Evolutionary conservation across 2,329 filamentous ascomycete genomes (phyloP).

Genomic region (Diaporthe vexans): DNA sequence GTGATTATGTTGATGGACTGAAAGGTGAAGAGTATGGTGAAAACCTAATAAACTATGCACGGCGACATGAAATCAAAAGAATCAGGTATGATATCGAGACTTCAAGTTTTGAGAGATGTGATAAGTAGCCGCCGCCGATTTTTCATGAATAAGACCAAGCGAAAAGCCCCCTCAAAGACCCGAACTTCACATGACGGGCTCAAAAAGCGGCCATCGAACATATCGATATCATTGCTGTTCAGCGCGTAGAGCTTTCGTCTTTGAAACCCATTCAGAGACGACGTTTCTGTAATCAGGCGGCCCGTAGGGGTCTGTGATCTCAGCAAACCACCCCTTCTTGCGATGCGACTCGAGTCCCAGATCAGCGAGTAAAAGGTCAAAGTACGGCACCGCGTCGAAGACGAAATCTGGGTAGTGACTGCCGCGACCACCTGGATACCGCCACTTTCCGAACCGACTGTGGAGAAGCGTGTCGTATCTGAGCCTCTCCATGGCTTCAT

Average conservation of each 20-base stretch:
- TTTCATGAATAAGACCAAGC: too few species aligned
- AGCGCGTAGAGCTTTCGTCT: not conserved
- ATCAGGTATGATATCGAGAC: too few species aligned
- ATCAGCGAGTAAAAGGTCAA: slow-evolving; percentile 77
- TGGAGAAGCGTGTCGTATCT: slow-evolving; percentile 72
- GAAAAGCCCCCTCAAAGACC: too few species aligned
- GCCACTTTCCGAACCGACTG: slow-evolving; percentile 77
- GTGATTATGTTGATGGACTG: too few species aligned
- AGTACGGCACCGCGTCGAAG: slow-evolving; percentile 81
- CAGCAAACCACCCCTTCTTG: slow-evolving; percentile 66
- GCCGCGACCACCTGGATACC: slow-evolving; percentile 73
- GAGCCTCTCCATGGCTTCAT: slow-evolving; percentile 57
- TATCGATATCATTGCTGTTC: not conserved
- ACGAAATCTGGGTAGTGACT: slow-evolving; percentile 76
- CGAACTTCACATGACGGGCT: too few species aligned
- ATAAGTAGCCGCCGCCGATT: too few species aligned
- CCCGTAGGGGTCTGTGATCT: slow-evolving; percentile 70
- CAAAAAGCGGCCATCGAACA: too few species aligned
- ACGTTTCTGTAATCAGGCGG: slow-evolving; percentile 70
- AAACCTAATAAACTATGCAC: too few species aligned
- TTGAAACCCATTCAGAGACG: slow-evolving; percentile 63
- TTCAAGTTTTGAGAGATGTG: too few species aligned
- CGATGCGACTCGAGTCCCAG: slow-evolving; percentile 70
- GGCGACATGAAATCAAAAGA: too few species aligned
- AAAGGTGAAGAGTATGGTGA: too few species aligned